Percentiles rank a stretch among this genome's conserved stretches.
phyloP scores from a whole-genome alignment of 1,284 basidiomycete genomes.

The Leucoagaricus sp. region DNA sequence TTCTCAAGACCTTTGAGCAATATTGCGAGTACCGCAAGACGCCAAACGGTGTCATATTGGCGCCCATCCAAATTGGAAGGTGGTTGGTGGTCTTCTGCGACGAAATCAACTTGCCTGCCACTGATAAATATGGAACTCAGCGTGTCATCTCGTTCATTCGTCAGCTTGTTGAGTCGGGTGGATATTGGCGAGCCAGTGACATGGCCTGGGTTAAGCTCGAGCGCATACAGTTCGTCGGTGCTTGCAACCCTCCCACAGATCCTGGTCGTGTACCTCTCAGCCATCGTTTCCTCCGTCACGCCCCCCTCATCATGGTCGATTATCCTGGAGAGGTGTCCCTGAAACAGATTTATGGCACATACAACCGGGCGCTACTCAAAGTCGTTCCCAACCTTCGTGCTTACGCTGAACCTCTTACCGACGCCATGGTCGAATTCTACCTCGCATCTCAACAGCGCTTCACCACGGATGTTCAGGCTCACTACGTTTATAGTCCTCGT shows the following conservation, averaged over 20 bases:
- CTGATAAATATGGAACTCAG: conserved; percentile 99
- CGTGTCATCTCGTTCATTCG: conserved; percentile 98
- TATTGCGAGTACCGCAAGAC: conserved; percentile 99
- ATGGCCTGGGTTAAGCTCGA: conserved; percentile 98
- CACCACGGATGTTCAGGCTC: conserved; percentile 95
- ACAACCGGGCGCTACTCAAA: conserved; percentile 95
- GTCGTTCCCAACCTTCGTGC: conserved; percentile 92
- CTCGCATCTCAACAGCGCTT: conserved; percentile 92
- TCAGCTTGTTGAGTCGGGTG: conserved; percentile 93
- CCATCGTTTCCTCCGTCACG: conserved; percentile 96
- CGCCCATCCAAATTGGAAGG: conserved; percentile 92
- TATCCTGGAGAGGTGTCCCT: conserved; percentile 97
- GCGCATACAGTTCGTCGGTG: conserved; percentile 98
- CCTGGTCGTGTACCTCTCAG: conserved; percentile 98
- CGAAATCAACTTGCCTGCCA: conserved; percentile 97
- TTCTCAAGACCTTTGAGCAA: conserved; percentile 99
- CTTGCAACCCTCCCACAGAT: conserved; percentile 99
- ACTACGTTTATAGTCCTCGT: conserved; percentile 99
- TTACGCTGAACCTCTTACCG: conserved; percentile 93
- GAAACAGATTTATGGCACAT: conserved; percentile 99
- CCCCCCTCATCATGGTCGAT: conserved; percentile 99
- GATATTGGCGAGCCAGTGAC: conserved; percentile 94
- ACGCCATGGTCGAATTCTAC: conserved; percentile 98
- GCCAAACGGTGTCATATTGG: conserved; percentile 93
- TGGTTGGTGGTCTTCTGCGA: conserved; percentile 99